Evolutionary conservation across 495 filamentous ascomycete genomes (phyloP).

Genomic region (Xylaria acuta): DNA sequence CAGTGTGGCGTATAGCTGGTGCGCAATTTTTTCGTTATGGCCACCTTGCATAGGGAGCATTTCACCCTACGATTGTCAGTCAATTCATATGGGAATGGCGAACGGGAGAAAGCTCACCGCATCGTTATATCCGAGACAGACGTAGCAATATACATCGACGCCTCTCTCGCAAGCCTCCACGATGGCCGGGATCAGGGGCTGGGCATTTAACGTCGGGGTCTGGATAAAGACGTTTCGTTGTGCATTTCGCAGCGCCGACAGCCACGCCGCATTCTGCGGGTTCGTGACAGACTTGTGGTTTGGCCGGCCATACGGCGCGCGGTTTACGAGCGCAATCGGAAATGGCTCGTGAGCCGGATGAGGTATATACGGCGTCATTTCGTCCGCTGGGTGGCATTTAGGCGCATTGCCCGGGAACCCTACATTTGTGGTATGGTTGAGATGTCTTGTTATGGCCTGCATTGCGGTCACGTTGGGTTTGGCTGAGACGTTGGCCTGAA

Average conservation of each 20-base stretch:
- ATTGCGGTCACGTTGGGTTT: conserved; percentile 57
- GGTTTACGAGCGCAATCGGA: conserved; percentile 75
- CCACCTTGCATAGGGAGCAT: conserved; percentile 77
- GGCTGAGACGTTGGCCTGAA: conserved; percentile 60
- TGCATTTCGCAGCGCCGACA: conserved; percentile 71
- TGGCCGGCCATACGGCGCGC: conserved; percentile 67
- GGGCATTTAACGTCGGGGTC: conserved; percentile 76
- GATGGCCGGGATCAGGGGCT: conserved; percentile 44
- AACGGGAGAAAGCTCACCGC: conserved; percentile 43
- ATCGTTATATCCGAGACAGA: conserved; percentile 82
- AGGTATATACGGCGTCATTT: conserved; percentile 69
- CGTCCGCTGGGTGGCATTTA: conserved; percentile 53
- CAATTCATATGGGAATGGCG: not conserved
- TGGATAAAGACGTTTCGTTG: conserved; percentile 70
- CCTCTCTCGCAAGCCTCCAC: conserved; percentile 68
- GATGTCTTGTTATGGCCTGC: conserved; percentile 63
- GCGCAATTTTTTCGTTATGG: conserved; percentile 73
- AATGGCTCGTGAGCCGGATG: conserved; percentile 60
- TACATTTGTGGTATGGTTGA: conserved; percentile 67
- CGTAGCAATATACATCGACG: conserved; percentile 68
- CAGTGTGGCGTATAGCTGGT: conserved; percentile 62
- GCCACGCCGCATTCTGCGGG: conserved; percentile 71
- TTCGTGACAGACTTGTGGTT: conserved; percentile 63
- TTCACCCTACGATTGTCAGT: conserved; percentile 57
- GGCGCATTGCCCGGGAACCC: conserved; percentile 60